These are phyloP conservation scores for Mariannaea sp. DNA, from an alignment of 2,329 filamentous ascomycete genomes.

Conservation along the genomic window DNA sequence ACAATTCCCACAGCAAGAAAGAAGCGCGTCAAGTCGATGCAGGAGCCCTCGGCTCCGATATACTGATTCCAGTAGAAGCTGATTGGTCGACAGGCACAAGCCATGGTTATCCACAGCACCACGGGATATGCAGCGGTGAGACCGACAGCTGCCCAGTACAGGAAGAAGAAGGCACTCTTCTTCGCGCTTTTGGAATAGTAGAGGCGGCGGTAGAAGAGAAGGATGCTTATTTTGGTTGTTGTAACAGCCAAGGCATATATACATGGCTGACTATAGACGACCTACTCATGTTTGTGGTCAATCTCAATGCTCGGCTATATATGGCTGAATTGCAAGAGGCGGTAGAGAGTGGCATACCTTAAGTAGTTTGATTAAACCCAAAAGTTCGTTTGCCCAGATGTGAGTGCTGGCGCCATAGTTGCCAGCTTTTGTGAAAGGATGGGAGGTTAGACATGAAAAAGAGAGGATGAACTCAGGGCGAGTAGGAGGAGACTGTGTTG, in stretches of 20 bases:
- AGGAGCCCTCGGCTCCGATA: slow-evolving; percentile 13
- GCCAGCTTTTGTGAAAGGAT: slow-evolving; percentile 8
- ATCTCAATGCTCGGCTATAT: too few species aligned
- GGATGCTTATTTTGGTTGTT: slow-evolving; percentile 16
- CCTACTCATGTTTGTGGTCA: neutral
- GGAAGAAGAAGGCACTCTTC: neutral
- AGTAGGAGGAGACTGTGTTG: neutral
- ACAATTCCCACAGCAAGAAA: slow-evolving; percentile 15
- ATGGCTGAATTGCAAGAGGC: neutral
- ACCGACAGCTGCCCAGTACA: slow-evolving; percentile 9
- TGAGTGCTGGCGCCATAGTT: slow-evolving; percentile 15
- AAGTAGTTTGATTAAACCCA: slow-evolving; percentile 7
- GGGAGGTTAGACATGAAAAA: neutral
- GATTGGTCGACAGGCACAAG: slow-evolving; percentile 12
- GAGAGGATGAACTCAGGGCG: neutral
- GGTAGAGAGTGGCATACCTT: slow-evolving; percentile 3
- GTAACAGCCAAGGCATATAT: slow-evolving; percentile 16
- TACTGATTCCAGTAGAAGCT: slow-evolving; percentile 21
- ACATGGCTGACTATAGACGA: slow-evolving; percentile 12
- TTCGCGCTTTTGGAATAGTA: slow-evolving; percentile 4
- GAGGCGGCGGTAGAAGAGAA: slow-evolving; percentile 19
- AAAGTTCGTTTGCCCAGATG: slow-evolving; percentile 10
- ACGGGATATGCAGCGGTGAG: slow-evolving; percentile 6
- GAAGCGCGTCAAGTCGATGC: slow-evolving; percentile 15
- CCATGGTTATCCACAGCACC: slow-evolving; percentile 14